Percentiles rank a stretch among this genome's conserved stretches.
Evolutionary conservation across 116 monocot species (phyloP).

Genomic region (Phalaenopsis hybrid): DNA sequence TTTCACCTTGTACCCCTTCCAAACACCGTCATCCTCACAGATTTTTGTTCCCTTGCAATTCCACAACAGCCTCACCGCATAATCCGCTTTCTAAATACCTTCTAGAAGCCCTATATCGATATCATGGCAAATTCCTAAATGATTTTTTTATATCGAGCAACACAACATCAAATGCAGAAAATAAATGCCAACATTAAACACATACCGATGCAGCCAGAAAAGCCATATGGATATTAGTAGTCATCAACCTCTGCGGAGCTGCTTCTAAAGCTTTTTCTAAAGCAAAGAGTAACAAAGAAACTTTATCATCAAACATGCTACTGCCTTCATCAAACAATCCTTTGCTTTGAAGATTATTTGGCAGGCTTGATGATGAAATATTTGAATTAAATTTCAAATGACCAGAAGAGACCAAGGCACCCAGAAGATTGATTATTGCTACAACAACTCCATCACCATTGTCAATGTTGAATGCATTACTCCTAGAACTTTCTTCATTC

Average conservation of each 20-base stretch:
- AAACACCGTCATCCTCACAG: too few species aligned
- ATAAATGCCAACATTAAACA: neutral
- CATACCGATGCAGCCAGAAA: constrained; percentile 80
- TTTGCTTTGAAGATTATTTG: constrained; percentile 26
- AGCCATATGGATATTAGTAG: constrained; percentile 73
- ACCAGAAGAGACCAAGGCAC: constrained; percentile 68
- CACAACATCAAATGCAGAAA: neutral
- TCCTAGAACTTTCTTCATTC: constrained; percentile 73
- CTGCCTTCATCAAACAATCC: constrained; percentile 53
- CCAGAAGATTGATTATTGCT: constrained; percentile 84
- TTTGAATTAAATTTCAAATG: constrained; percentile 56
- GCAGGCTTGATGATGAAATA: constrained; percentile 22
- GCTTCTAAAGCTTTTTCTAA: constrained; percentile 85
- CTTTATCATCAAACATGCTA: constrained; percentile 76
- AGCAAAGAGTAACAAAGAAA: constrained; percentile 77
- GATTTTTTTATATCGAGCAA: neutral
- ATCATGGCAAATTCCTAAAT: neutral
- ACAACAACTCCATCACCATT: constrained; percentile 84
- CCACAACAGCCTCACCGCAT: too few species aligned
- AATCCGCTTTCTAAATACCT: too few species aligned
- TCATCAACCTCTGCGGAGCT: constrained; percentile 74
- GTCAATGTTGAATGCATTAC: constrained; percentile 79
- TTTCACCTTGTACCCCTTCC: too few species aligned
- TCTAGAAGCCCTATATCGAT: too few species aligned
- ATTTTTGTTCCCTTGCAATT: too few species aligned